Evolutionary conservation across 2,329 filamentous ascomycete genomes (phyloP), one percentile per base, ranked within the genome.

Genomic region (Daldinia eschscholtzii): DNA sequence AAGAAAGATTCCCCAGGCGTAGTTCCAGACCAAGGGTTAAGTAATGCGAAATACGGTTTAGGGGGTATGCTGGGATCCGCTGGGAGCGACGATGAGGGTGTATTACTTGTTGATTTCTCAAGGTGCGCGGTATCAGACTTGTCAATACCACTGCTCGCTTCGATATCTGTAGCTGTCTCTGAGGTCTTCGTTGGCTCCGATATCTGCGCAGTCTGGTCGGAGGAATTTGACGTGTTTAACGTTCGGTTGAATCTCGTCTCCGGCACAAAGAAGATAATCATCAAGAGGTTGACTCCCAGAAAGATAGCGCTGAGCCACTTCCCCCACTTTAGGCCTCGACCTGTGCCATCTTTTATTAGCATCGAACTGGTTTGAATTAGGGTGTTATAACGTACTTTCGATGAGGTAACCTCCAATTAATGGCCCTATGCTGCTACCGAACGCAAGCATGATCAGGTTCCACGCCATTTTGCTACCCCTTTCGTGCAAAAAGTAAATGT

Each of bases 401-500:
- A 65, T 61, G 3, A 65, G 44, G 28, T 65, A 65, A 1, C 64
- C 64, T 10, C 64, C 64, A 28, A 53, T 42, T 18, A 65, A 18
- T 4, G 64, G 64, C 1, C 64, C 64, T 6, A 65, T 39, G 12
- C 57, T 61, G 44, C 64, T 65, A 1, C 64, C 64, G 6, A 50
- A 65, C 10, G 64, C 64, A n/a, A 65, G 59, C 33, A 57, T 56
- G 37, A 65, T 57, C 30, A 65, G 52, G 15, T 65, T 61, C 64
- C 64, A 65, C 10, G 64, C 59, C 64, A 65, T 65, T 44, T 65
- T 65, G 2, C 57, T 52, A 2, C 64, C 64, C 30, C 64, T 65
- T 55, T 65, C 64, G 26, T 65, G 64, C 3, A 65, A 26, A 10
- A 65, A 65, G 53, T 65, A 65, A 10, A 65, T 65, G 46, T 65